Conservation (phyloP, 2,329 filamentous ascomycete genomes). For the Phialophora verrucosa region DNA sequence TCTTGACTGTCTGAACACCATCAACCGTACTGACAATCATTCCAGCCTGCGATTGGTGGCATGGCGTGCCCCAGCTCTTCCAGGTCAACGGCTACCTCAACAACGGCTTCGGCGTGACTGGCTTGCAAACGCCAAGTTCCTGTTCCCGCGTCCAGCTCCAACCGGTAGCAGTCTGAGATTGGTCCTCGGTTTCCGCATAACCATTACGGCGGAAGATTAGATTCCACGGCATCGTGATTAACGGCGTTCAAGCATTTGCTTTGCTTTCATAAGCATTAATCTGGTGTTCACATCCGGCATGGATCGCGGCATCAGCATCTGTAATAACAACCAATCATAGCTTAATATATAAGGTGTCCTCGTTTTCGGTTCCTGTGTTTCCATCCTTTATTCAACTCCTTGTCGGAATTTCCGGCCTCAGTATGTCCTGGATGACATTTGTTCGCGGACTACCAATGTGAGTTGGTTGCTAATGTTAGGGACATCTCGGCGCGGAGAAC, state of each 20-base stretch:
- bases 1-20: background rate
- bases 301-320: slow-evolving; percentile 10
- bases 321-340: slow-evolving; percentile 19
- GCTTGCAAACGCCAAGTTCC: slow-evolving; percentile 28
- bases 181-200: background rate
- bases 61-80: slow-evolving; percentile 37
- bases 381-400: background rate
- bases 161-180: slow-evolving; percentile 32
- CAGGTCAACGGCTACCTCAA: slow-evolving; percentile 28
- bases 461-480: background rate
- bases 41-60: slow-evolving; percentile 39
- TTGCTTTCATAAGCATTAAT: slow-evolving; percentile 10
- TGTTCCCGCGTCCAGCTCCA: slow-evolving; percentile 38
- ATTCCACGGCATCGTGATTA: background rate
- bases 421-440: background rate
- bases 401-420: background rate
- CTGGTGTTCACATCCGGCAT: background rate
- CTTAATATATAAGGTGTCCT: background rate
- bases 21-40: slow-evolving; percentile 15
- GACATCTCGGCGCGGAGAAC: too few species aligned
- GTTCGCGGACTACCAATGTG: background rate
- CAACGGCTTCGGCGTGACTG: slow-evolving; percentile 10
- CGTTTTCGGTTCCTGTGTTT: background rate
- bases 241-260: slow-evolving; percentile 11
- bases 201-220: background rate